These are phyloP conservation scores for Hysterangium stoloniferum DNA, from an alignment of 768 basidiomycete species.

Conservation along the genomic window DNA sequence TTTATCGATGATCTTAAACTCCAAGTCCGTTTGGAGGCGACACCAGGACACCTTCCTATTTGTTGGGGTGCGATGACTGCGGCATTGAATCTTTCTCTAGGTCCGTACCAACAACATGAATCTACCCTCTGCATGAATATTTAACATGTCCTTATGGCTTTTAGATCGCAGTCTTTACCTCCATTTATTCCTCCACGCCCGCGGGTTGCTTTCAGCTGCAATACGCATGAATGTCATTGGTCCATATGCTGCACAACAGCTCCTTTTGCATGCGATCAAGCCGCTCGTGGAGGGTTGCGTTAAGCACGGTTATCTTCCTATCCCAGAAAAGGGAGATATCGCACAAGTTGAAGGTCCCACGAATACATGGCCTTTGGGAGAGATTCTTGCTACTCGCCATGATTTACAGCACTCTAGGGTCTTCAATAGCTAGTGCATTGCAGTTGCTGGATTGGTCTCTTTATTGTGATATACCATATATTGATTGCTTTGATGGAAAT, in stretches of 20 bases:
- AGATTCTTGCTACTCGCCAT: slow-evolving; percentile 83
- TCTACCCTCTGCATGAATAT: neutral
- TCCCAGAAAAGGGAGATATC: slow-evolving; percentile 7
- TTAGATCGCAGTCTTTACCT: slow-evolving; percentile 79
- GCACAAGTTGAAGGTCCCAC: slow-evolving; percentile 49
- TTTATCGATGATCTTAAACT: slow-evolving; percentile 67
- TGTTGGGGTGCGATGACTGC: slow-evolving; percentile 88
- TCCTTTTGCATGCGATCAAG: slow-evolving; percentile 67
- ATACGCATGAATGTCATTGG: slow-evolving; percentile 89
- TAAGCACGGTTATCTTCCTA: slow-evolving; percentile 41
- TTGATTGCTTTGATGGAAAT: too few relatives aligned
- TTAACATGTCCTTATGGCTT: neutral
- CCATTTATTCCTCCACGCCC: slow-evolving; percentile 87
- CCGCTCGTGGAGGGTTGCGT: slow-evolving; percentile 53
- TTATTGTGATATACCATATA: too few relatives aligned
- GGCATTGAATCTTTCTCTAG: slow-evolving; percentile 62
- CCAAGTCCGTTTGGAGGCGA: slow-evolving; percentile 52
- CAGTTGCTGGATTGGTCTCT: too few relatives aligned
- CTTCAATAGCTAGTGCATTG: slow-evolving; percentile 85
- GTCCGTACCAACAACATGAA: slow-evolving; percentile 34
- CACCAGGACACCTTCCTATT: slow-evolving; percentile 76
- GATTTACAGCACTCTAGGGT: slow-evolving; percentile 94
- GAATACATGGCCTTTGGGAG: slow-evolving; percentile 94
- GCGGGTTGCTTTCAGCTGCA: slow-evolving; percentile 83
- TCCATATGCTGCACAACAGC: slow-evolving; percentile 86